phyloP scores from a whole-genome alignment of 371 early-diverging fungal species.

The Mucor plumbeus region DNA sequence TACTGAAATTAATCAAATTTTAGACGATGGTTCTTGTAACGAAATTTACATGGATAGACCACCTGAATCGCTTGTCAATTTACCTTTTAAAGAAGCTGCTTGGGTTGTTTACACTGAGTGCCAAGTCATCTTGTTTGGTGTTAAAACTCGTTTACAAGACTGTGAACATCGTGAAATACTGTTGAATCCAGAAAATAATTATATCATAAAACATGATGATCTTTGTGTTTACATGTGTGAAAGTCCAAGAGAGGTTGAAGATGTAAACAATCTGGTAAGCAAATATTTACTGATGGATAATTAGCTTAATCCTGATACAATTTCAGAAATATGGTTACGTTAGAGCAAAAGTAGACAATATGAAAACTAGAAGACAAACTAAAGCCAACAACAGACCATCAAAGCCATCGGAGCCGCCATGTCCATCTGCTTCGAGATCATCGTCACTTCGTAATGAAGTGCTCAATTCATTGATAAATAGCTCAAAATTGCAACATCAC shows the following conservation, averaged over 20 bases:
- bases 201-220: constrained; percentile 59
- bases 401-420: not conserved
- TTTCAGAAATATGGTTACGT: constrained; percentile 15
- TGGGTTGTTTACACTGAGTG: constrained; percentile 72
- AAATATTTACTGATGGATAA: not conserved
- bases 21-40: constrained; percentile 72
- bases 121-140: constrained; percentile 73
- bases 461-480: not conserved
- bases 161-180: constrained; percentile 48
- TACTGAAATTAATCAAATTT: no score
- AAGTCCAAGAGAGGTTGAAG: constrained; percentile 57
- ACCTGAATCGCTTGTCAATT: constrained; percentile 59
- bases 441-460: constrained; percentile 17
- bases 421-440: constrained; percentile 1
- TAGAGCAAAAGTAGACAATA: not conserved
- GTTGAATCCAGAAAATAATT: constrained; percentile 72
- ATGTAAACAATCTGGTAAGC: constrained; percentile 48
- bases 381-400: not conserved
- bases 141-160: constrained; percentile 42
- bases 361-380: constrained; percentile 3
- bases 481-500: not conserved
- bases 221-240: constrained; percentile 70
- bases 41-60: constrained; percentile 67
- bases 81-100: constrained; percentile 62
- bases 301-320: not conserved